Base-by-base conservation (phyloP, 345 rosid genomes). In the Kandelia obovata region DNA sequence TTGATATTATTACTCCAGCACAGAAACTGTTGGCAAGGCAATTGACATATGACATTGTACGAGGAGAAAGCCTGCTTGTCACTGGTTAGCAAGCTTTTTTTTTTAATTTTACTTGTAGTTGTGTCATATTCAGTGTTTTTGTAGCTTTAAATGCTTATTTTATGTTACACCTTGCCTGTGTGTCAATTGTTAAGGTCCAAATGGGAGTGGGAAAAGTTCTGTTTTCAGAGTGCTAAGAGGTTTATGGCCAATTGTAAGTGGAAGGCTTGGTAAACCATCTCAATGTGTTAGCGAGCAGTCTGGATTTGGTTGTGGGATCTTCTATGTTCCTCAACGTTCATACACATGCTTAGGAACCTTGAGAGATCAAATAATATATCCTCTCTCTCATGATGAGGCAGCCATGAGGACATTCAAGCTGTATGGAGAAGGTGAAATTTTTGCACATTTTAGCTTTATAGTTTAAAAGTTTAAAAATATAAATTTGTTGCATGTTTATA, bases 351-450 rank as follows among this genome's bases (percentile, higher is more conserved):
- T 95, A 77, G 99, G 99, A 72, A 95, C 97, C 65, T 78, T 95
- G 80, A 85, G 99, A 83, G 99, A 95, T 85, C 99, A 95, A 81
- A 90, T 95, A 64, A 95, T 95, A 81, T 95, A 95, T 78, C 99
- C 99, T 58, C 87, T 95, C 64, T 95, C 99, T 52, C 78, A 58
- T 17, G 89, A 89, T 75, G 98, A 95, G 81, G 99, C 98, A 31
- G 84, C 80, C 73, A 39, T 63, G 62, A 77, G 79, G 74, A 82
- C 85, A 58, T 57, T 79, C 64, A 83, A 86, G 78, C 63, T 86
- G 71, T 53, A 64, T 67, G 81, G 83, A 71, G 67, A 73, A 78
- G 96, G 99, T 92, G 83, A 81, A 43, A 39, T 47, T 62, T 69
- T 35, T 59, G 30, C 59, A 19, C 53, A 25, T 56, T 56, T 9